These are phyloP conservation scores for Tricholoma hemisulphureum DNA, from an alignment of 768 basidiomycete genomes.

Conservation along the genomic window DNA sequence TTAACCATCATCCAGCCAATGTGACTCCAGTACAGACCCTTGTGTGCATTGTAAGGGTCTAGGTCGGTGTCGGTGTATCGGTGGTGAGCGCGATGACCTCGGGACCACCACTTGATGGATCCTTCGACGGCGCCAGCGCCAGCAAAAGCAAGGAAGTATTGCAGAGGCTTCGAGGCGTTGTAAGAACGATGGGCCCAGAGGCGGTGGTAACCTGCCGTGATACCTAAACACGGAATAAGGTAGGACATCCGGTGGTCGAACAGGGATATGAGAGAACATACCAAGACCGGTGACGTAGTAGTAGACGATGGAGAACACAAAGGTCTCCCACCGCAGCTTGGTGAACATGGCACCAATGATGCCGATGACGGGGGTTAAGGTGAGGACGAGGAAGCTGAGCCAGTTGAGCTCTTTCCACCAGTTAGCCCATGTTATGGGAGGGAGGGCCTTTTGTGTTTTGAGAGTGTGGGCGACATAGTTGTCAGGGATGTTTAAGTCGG, in stretches of 20 bases:
- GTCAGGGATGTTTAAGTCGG: conserved; percentile 67
- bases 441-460: conserved; percentile 62
- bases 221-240: conserved; percentile 41
- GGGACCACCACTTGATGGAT: conserved; percentile 98
- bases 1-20: conserved; percentile 93
- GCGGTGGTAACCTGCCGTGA: conserved; percentile 94
- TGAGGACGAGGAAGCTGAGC: conserved; percentile 72
- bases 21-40: conserved; percentile 84
- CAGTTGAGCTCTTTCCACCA: conserved; percentile 66
- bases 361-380: conserved; percentile 70
- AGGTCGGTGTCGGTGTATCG: conserved; percentile 96
- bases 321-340: conserved; percentile 69
- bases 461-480: conserved; percentile 81
- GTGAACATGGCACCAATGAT: conserved; percentile 70
- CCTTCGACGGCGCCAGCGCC: conserved; percentile 95
- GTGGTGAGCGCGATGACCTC: conserved; percentile 97
- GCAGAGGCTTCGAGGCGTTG: conserved; percentile 83
- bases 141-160: conserved; percentile 79
- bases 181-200: conserved; percentile 97
- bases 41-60: conserved; percentile 92
- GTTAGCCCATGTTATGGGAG: conserved; percentile 65
- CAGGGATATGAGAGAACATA: conserved; percentile 30
- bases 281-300: conserved; percentile 64
- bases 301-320: conserved; percentile 44
- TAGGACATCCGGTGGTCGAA: neutral